Evolutionary conservation across 2,329 filamentous ascomycete genomes (phyloP).

Genomic region (Aspergillus pseudoglaucus): DNA sequence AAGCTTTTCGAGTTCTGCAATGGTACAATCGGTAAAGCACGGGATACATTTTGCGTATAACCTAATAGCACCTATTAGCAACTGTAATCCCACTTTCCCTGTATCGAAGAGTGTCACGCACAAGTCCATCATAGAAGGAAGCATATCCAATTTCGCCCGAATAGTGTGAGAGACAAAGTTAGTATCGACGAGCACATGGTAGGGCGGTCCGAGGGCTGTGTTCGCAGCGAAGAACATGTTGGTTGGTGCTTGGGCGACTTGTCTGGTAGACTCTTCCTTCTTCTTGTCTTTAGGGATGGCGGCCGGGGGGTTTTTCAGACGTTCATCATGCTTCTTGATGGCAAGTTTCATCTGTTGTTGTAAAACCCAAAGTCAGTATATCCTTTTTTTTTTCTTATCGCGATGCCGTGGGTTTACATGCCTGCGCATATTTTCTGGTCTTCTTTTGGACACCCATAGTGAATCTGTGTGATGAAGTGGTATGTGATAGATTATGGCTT

Average conservation of each 20-base stretch:
- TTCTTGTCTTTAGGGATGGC: conserved; percentile 10
- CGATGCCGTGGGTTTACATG: conserved; percentile 78
- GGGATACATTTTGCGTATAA: conserved; percentile 87
- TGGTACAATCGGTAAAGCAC: conserved; percentile 75
- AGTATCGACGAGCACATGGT: conserved; percentile 74
- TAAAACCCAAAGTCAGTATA: background rate
- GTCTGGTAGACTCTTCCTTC: conserved; percentile 10
- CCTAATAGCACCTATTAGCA: conserved; percentile 25
- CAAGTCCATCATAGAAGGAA: conserved; percentile 84
- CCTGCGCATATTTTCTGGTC: conserved; percentile 81
- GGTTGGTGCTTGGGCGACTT: conserved; percentile 54
- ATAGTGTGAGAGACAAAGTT: conserved; percentile 91
- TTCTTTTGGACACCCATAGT: conserved; percentile 85
- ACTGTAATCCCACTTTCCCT: background rate
- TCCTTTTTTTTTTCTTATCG: conserved; percentile 61
- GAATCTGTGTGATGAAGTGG: background rate
- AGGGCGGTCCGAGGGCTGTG: conserved; percentile 75
- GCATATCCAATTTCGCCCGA: conserved; percentile 78
- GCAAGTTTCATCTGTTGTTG: conserved; percentile 15
- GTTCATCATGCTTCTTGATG: conserved; percentile 15
- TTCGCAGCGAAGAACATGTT: conserved; percentile 87
- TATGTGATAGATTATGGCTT: background rate
- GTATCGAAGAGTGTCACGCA: conserved; percentile 3
- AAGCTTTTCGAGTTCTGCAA: conserved; percentile 83
- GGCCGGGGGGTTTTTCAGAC: conserved; percentile 10